Base-by-base conservation (phyloP, 345 rosid genomes). In the Clausena lansium region DNA sequence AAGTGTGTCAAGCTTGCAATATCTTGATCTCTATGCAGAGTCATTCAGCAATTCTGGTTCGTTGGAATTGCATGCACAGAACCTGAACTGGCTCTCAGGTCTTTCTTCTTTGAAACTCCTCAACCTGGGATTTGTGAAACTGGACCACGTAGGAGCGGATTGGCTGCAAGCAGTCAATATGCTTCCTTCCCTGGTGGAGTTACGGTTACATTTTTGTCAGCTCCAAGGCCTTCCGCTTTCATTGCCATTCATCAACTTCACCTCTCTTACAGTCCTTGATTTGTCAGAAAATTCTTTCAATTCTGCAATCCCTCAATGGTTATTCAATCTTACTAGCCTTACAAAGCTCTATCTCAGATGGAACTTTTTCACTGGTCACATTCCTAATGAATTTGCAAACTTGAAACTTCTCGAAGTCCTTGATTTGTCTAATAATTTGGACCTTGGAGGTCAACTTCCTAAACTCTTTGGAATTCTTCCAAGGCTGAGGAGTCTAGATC, bases 251-350 rank as follows among this genome's bases (percentile, higher is more conserved):
- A 19, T 83, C 9, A 84, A 83, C 67, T 82, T 91, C 63, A 88
- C 86, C n/a, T 82, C 82, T 10, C 88, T 91, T 64, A 79, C 74
- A 69, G 84, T 88, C 79, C 90, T 91, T 81, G 90, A 88, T 79
- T 60, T 89, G 64, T 87, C 88, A 7, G 86, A 82, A 57, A 87
- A 84, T 80, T 83, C 85, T 71, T 87, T 89, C 63, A 88, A 60
- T 76, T 77, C 90, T 22, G 50, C 70, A 0, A 66, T 89, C 9
- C 90, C 92, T 41, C 67, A 22, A 4, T 89, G 90, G 91, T 64
- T 88, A 30, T 91, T 83, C 79, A 85, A 83, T 74, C 89, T 88
- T 77, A 87, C 90, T 67, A 73, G 75, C 78, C 89, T 91, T 22
- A 76, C 78, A 73, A 67, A 82, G 61, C 85, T 87, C 4, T 79